A percentile compares a stretch with the other conserved stretches of the same genome.
These are phyloP conservation scores for Obelidium mucronatum DNA, from an alignment of 192 early-diverging fungal genomes.

Conservation along the genomic window DNA sequence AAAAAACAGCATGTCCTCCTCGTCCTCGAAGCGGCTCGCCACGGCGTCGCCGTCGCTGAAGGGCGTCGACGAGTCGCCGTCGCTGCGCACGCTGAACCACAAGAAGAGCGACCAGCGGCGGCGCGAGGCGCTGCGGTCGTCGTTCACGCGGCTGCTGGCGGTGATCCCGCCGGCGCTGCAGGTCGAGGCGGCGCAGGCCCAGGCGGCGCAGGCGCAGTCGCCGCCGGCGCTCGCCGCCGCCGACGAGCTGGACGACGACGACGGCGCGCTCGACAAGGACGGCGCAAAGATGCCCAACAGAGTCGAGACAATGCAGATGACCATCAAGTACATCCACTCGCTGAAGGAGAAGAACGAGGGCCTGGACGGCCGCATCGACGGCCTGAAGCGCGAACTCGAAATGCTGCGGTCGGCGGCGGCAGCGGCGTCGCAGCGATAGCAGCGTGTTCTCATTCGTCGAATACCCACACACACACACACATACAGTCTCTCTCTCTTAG, in stretches of 20 bases:
- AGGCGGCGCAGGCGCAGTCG: neutral
- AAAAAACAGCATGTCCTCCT: neutral
- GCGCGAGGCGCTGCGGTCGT: constrained; percentile 20
- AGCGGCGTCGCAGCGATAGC: too few relatives aligned
- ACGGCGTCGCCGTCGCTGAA: neutral
- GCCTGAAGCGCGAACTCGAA: neutral
- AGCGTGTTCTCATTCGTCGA: too few relatives aligned
- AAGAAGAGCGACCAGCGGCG: constrained; percentile 22
- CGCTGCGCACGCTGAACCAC: constrained; percentile 7
- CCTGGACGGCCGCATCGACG: neutral
- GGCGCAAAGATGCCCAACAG: neutral
- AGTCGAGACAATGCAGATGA: constrained; percentile 21
- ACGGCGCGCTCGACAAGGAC: neutral
- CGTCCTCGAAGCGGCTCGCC: neutral
- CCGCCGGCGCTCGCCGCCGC: neutral
- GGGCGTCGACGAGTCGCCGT: neutral
- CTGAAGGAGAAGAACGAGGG: constrained; percentile 7
- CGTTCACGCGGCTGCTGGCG: neutral
- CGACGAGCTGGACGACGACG: constrained; percentile 19
- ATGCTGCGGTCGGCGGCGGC: neutral
- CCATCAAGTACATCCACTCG: constrained; percentile 12
- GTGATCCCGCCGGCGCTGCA: constrained; percentile 13
- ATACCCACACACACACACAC: too few relatives aligned
- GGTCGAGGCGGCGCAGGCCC: neutral
- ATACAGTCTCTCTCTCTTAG: too few relatives aligned